A percentile compares a stretch with the other conserved stretches of the same genome.
Conservation (phyloP, 2,329 filamentous ascomycete species). For the Grosmannia serpens region DNA sequence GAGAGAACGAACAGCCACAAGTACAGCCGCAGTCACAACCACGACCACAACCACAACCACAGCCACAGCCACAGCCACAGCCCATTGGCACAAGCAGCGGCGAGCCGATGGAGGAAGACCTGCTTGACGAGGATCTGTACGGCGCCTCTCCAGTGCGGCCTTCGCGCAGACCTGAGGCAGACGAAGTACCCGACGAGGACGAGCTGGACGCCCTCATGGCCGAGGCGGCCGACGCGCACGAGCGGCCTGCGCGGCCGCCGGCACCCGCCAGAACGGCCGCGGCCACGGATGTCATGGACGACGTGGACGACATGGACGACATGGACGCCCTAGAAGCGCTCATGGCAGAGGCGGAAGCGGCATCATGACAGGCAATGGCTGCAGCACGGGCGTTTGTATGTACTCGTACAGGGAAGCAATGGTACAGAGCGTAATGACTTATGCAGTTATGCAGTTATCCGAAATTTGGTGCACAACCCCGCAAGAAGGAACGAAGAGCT, state of each 20-base stretch:
- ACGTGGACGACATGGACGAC: conserved; percentile 11
- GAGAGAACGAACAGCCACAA: background rate
- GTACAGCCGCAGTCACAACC: background rate
- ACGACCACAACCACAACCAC: background rate
- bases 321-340: conserved; percentile 33
- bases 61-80: conserved; percentile 1
- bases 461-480: background rate
- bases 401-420: background rate
- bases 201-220: conserved; percentile 42
- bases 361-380: background rate
- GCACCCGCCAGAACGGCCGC: conserved; percentile 6
- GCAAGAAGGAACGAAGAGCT: background rate
- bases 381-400: background rate
- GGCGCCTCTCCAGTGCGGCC: conserved; percentile 20
- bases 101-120: conserved; percentile 23
- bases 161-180: conserved; percentile 2
- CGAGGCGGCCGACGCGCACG: conserved; percentile 26
- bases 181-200: conserved; percentile 28
- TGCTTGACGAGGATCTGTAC: conserved; percentile 22
- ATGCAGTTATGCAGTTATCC: background rate
- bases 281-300: background rate
- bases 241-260: background rate
- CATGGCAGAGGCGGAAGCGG: conserved; percentile 25
- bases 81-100: conserved; percentile 15
- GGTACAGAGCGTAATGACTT: background rate